These are phyloP conservation scores for Ogataea allantospora DNA, from an alignment of 805 yeast genomes.

Conservation along the genomic window DNA sequence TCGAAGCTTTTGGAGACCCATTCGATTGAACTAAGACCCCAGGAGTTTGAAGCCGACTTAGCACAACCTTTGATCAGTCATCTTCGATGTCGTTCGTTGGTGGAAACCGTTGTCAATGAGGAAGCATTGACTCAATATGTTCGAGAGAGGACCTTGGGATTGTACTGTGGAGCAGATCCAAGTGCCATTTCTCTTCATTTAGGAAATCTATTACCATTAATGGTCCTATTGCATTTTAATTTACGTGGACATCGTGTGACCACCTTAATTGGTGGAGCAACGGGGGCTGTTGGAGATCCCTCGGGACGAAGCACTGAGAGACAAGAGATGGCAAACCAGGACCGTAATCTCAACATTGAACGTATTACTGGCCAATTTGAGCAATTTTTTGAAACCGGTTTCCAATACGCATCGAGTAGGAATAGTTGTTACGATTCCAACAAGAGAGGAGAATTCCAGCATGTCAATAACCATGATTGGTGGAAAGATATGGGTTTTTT, in stretches of 20 bases:
- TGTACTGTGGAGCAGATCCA: constrained; percentile 97
- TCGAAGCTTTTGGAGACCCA: constrained; percentile 18
- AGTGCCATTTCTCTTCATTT: constrained; percentile 86
- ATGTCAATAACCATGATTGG: constrained; percentile 75
- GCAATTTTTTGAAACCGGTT: constrained; percentile 59
- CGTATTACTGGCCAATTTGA: constrained; percentile 62
- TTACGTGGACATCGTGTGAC: constrained; percentile 82
- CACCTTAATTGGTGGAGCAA: constrained; percentile 90
- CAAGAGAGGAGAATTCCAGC: constrained; percentile 18
- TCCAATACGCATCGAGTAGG: constrained; percentile 57
- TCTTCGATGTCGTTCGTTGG: constrained; percentile 45
- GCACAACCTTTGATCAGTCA: constrained; percentile 40
- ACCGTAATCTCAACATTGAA: constrained; percentile 45
- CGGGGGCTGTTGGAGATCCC: constrained; percentile 96
- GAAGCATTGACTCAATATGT: constrained; percentile 25
- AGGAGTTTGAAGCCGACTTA: constrained; percentile 32
- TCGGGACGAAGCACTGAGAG: constrained; percentile 87
- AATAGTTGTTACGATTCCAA: constrained; percentile 23
- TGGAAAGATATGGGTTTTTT: constrained; percentile 77
- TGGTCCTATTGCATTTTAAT: constrained; percentile 80
- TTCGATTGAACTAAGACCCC: constrained; percentile 19
- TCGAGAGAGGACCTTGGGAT: constrained; percentile 41
- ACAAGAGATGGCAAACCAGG: constrained; percentile 39
- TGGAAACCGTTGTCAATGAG: constrained; percentile 42
- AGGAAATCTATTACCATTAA: constrained; percentile 85